phyloP scores from a whole-genome alignment of 192 early-diverging fungal species.

The Coemansia sp. region DNA sequence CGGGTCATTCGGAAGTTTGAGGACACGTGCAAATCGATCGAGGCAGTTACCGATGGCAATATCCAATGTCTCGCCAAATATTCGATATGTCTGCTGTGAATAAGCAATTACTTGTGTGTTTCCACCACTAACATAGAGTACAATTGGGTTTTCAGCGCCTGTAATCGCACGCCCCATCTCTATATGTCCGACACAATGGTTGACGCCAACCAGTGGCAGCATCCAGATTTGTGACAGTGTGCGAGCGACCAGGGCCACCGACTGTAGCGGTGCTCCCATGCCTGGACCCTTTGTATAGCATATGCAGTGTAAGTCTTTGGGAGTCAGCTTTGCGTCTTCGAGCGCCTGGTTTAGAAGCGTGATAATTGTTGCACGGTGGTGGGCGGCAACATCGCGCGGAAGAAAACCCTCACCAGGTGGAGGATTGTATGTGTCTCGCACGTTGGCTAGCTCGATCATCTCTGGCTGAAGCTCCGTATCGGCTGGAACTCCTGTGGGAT shows the following conservation, averaged over 20 bases:
- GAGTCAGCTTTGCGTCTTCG: slow-evolving; percentile 68
- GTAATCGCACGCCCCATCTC: slow-evolving; percentile 99
- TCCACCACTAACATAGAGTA: slow-evolving; percentile 96
- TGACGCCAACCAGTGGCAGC: slow-evolving; percentile 91
- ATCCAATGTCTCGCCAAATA: slow-evolving; percentile 98
- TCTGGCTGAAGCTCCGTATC: slow-evolving; percentile 56
- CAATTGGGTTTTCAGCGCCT: slow-evolving; percentile 88
- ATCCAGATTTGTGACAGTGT: slow-evolving; percentile 90
- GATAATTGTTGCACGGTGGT: slow-evolving; percentile 81
- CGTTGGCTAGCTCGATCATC: slow-evolving; percentile 76
- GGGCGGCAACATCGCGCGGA: slow-evolving; percentile 89
- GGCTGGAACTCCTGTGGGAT: slow-evolving; percentile 27
- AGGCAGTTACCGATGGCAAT: slow-evolving; percentile 98
- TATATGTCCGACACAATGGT: slow-evolving; percentile 98
- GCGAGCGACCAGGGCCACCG: slow-evolving; percentile 88
- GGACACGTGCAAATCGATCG: slow-evolving; percentile 93
- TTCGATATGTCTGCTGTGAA: slow-evolving; percentile 87
- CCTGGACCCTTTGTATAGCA: slow-evolving; percentile 99
- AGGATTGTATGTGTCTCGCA: slow-evolving; percentile 92
- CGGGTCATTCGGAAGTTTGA: slow-evolving; percentile 94
- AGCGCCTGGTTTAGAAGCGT: slow-evolving; percentile 75
- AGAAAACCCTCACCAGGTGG: slow-evolving; percentile 95
- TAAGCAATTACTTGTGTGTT: slow-evolving; percentile 99
- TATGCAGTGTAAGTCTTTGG: slow-evolving; percentile 81
- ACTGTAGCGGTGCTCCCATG: slow-evolving; percentile 93